Evolutionary conservation across 148 eudicot genomes (phyloP), one percentile per base, ranked within the genome.

Genomic region (Camellia granthamiana): DNA sequence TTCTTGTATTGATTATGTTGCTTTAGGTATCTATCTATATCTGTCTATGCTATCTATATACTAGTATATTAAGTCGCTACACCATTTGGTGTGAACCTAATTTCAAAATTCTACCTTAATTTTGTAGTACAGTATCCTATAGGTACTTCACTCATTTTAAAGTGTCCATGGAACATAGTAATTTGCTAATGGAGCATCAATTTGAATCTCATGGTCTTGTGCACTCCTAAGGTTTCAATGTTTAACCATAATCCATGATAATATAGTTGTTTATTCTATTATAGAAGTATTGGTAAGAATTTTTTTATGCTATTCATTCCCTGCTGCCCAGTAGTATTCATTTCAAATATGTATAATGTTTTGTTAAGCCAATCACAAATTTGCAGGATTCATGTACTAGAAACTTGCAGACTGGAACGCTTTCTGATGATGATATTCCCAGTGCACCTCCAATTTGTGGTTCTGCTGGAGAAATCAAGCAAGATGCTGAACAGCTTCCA

Each of bases 391-490:
- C 47, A 10, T 5, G 10, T 79, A 75, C 66, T 41, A 61, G 46
- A 73, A 84, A 72, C 7, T 60, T 76, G 79, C 83, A 82, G 75
- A 84, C 82, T 64, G 83, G 70, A 71, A 82, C 72, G 69, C 69
- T 58, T 54, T 68, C 19, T 81, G 84, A 84, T 78, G 89, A 87
- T 63, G 97, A 89, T 73, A 83, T 86, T 83, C 94, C 96, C 0
- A 94, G 97, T 91, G 98, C 98, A 74, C 98, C 96, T 75, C 98
- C 93, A 42, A 86, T 92, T 84, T 77, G 80, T 67, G 84, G 80
- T 78, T 59, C 90, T 70, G 79, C 78, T 73, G 84, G 69, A 74
- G 92, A 88, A 55, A 81, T 81, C 69, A 79, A 78, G 74, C 86
- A 81, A 76, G 72, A 81, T 61, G 63, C 49, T 2, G 83, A 83